Evolutionary conservation across 2,329 filamentous ascomycete genomes (phyloP).

Genomic region (Pseudogymnoascus sp.): DNA sequence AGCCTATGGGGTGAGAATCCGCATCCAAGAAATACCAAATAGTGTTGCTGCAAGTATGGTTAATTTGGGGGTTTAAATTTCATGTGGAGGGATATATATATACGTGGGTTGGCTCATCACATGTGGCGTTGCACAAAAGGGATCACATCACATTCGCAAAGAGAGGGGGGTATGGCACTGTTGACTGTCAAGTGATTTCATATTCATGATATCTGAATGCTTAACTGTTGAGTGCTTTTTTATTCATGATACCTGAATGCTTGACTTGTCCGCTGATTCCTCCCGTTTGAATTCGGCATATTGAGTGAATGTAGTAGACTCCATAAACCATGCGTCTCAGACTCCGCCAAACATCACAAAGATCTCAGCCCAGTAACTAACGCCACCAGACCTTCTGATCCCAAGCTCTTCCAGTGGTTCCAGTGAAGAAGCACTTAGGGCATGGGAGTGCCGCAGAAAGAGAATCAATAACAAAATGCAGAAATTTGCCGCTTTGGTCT

Average conservation of each 20-base stretch:
- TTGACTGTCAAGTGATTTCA: neutral
- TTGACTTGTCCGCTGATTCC: neutral
- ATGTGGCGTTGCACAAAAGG: neutral
- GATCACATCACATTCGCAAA: constrained; percentile 2
- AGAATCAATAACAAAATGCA: neutral
- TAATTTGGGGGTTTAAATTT: neutral
- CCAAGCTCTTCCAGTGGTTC: neutral
- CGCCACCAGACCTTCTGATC: neutral
- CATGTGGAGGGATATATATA: constrained; percentile 6
- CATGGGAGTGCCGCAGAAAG: neutral
- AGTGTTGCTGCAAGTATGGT: neutral
- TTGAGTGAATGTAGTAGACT: neutral
- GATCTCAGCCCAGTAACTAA: neutral
- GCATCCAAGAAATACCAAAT: neutral
- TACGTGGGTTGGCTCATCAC: neutral
- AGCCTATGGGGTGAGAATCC: neutral
- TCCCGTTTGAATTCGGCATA: neutral
- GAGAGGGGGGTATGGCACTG: neutral
- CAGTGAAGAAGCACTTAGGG: neutral
- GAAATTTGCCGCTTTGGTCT: neutral
- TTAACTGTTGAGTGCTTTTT: neutral
- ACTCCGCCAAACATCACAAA: neutral
- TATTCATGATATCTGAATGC: neutral
- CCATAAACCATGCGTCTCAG: neutral
- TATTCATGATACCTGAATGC: neutral